These are phyloP conservation scores for Alternaria dauci DNA, from an alignment of 2,329 filamentous ascomycete species.

Conservation along the genomic window DNA sequence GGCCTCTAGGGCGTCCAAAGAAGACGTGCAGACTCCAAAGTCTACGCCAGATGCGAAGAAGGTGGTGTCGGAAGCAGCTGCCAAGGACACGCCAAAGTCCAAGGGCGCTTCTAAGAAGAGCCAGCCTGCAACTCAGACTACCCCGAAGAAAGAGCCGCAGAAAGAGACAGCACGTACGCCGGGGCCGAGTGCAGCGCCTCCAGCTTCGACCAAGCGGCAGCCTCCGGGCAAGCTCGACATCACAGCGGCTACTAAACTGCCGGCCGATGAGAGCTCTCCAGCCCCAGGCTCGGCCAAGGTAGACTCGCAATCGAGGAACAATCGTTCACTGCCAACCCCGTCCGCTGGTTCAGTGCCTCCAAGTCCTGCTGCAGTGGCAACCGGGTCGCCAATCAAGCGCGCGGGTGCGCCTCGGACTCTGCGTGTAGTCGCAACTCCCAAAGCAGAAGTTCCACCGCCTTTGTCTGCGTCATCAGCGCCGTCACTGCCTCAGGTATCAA, in stretches of 20 bases:
- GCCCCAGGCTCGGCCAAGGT: constrained; percentile 26
- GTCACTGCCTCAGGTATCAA: constrained; percentile 44
- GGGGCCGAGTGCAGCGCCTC: constrained; percentile 17
- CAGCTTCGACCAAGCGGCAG: constrained; percentile 45
- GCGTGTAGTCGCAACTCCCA: constrained; percentile 73
- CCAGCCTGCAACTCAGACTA: constrained; percentile 20
- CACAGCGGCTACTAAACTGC: constrained; percentile 46
- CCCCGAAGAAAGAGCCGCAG: constrained; percentile 16
- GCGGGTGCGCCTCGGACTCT: constrained; percentile 67
- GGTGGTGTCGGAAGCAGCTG: constrained; percentile 15
- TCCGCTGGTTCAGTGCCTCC: constrained; percentile 60
- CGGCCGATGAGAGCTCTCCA: constrained; percentile 30
- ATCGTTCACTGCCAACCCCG: constrained; percentile 45
- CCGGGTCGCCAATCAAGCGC: constrained; percentile 55
- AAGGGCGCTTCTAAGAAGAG: constrained; percentile 33
- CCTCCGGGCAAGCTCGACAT: constrained; percentile 60
- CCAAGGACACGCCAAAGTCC: constrained; percentile 30
- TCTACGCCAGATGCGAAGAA: constrained; percentile 31
- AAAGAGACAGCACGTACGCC: constrained; percentile 15
- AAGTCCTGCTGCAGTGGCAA: constrained; percentile 62
- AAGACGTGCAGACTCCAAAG: constrained; percentile 15
- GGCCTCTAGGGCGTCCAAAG: constrained; percentile 23
- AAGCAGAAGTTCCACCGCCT: constrained; percentile 63
- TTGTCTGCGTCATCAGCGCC: constrained; percentile 45
- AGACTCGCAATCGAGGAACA: constrained; percentile 36